These are phyloP conservation scores for Saturnispora diversa DNA, from an alignment of 805 yeast genomes.

Conservation along the genomic window DNA sequence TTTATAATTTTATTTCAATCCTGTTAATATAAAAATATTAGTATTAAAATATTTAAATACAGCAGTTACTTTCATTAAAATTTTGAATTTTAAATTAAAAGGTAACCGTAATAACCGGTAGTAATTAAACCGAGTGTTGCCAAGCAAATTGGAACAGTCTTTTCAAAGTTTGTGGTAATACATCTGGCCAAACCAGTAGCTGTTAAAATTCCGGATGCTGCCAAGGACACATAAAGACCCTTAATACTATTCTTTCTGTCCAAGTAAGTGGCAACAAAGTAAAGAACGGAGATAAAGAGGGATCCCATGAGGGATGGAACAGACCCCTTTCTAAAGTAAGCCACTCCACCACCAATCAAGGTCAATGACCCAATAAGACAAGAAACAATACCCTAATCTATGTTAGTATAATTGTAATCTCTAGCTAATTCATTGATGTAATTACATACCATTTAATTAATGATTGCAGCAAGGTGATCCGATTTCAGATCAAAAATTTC, in stretches of 20 bases:
- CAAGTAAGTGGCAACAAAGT: conserved; percentile 69
- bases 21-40: no score
- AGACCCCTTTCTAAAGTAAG: conserved; percentile 51
- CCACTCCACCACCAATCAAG: conserved; percentile 28
- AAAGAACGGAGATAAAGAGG: conserved; percentile 45
- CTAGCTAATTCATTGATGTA: background rate
- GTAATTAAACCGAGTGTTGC: conserved; percentile 56
- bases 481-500: no score
- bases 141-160: conserved; percentile 69
- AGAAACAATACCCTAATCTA: conserved; percentile 3
- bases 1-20: background rate
- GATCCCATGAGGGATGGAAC: conserved; percentile 81
- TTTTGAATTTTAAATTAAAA: conserved; percentile 8
- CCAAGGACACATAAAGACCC: conserved; percentile 76
- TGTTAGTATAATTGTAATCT: conserved; percentile 3
- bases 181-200: conserved; percentile 65
- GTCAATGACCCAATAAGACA: conserved; percentile 20
- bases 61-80: background rate
- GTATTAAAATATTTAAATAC: background rate
- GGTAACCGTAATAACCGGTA: conserved; percentile 55
- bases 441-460: background rate
- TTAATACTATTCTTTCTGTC: conserved; percentile 63
- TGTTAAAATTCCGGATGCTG: conserved; percentile 56
- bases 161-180: conserved; percentile 43
- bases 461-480: background rate